Percentiles rank a stretch among this genome's conserved stretches.
phyloP scores from a whole-genome alignment of 1,284 basidiomycete genomes.

The Ganoderma multipileum region DNA sequence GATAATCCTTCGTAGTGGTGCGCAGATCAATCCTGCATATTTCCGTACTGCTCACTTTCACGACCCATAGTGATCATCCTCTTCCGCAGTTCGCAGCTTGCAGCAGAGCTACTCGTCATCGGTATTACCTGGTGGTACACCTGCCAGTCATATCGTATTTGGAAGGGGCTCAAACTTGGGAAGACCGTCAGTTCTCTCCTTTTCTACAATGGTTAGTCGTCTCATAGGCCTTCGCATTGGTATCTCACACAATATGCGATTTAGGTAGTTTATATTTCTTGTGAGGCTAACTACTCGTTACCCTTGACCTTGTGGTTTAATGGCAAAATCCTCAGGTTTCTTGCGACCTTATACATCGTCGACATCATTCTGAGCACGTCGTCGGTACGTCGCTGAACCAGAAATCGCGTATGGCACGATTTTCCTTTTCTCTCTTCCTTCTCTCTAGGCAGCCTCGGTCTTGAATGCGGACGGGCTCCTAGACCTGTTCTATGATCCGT shows the following conservation, averaged over 20 bases:
- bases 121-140: not conserved
- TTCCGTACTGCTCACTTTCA: not conserved
- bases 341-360: not conserved
- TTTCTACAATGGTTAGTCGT: not conserved
- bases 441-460: not conserved
- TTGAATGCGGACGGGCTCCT: not conserved
- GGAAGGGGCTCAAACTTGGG: not conserved
- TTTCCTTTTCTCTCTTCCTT: not conserved
- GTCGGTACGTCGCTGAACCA: not conserved
- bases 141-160: not conserved
- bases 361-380: not conserved
- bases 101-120: not conserved
- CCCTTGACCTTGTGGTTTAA: not conserved
- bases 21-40: not conserved
- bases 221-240: not conserved
- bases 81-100: not conserved
- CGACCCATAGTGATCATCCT: not conserved
- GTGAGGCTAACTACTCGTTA: not conserved
- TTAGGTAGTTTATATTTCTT: constrained; percentile 1
- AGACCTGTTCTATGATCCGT: not conserved
- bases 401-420: no score
- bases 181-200: not conserved
- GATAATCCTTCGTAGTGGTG: not conserved
- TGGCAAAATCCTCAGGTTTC: not conserved
- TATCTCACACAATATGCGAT: not conserved